Percentiles rank a stretch among this genome's conserved stretches.
Evolutionary conservation across 306 rosid species (phyloP).

Genomic region (Mucuna pruriens): DNA sequence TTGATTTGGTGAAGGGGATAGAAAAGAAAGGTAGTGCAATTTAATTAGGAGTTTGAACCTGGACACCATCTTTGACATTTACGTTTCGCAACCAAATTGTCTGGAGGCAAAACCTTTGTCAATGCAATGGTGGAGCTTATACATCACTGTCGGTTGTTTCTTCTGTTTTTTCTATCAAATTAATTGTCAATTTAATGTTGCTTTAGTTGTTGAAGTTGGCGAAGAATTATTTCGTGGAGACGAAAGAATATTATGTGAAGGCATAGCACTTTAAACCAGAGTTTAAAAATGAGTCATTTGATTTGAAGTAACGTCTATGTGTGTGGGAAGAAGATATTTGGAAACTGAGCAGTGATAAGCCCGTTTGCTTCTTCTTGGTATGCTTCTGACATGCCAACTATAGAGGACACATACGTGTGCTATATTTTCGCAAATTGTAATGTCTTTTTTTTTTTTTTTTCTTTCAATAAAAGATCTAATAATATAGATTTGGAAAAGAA

Average conservation of each 20-base stretch:
- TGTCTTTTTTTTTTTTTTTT: no score
- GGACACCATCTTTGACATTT: not conserved
- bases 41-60: not conserved
- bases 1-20: not conserved
- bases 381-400: not conserved
- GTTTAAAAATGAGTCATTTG: no score
- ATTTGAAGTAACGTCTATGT: no score
- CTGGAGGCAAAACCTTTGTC: not conserved
- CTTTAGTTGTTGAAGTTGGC: not conserved
- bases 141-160: conserved; percentile 26
- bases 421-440: not conserved
- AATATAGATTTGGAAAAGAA: no score
- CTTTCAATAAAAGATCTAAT: no score
- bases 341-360: no score
- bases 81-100: not conserved
- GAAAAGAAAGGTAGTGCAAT: not conserved
- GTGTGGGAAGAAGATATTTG: no score
- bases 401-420: not conserved
- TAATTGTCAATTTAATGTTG: conserved; percentile 14
- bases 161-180: not conserved
- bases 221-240: no score
- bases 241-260: no score
- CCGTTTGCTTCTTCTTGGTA: no score
- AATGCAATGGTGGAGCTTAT: not conserved
- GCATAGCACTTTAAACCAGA: no score